These are phyloP conservation scores for Cytauxzoon felis DNA, from an alignment of 169 alveolate species.

Conservation along the genomic window DNA sequence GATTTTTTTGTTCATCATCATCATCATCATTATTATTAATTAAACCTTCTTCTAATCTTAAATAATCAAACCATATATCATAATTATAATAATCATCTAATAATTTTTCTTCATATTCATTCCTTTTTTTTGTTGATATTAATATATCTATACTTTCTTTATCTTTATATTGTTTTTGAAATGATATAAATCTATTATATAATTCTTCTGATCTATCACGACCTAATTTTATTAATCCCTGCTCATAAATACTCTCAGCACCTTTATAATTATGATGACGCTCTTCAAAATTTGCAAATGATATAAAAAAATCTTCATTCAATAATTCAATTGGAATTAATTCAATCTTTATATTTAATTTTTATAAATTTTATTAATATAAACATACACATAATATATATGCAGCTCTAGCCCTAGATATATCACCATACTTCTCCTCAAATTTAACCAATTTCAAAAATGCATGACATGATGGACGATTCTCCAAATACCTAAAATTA, in stretches of 20 bases:
- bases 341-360: constrained; percentile 67
- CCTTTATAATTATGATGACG: constrained; percentile 84
- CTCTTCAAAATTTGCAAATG: constrained; percentile 92
- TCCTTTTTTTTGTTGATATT: constrained; percentile 75
- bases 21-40: constrained; percentile 58
- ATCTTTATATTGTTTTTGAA: constrained; percentile 91
- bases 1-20: constrained; percentile 50
- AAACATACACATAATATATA: constrained; percentile 63
- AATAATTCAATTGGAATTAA: constrained; percentile 87
- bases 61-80: constrained; percentile 95
- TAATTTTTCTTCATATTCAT: constrained; percentile 74
- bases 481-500: constrained; percentile 80
- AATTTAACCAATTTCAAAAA: constrained; percentile 92
- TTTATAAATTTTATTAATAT: not conserved
- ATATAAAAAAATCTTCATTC: constrained; percentile 88
- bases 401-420: constrained; percentile 82
- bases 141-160: constrained; percentile 87
- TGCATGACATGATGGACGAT: constrained; percentile 84
- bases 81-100: constrained; percentile 83
- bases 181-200: constrained; percentile 82
- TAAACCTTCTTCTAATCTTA: constrained; percentile 89
- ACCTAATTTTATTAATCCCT: constrained; percentile 88
- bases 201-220: constrained; percentile 84
- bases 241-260: constrained; percentile 89
- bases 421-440: constrained; percentile 88